A percentile compares a stretch with the other conserved stretches of the same genome.
phyloP scores from a whole-genome alignment of 202 grass and related monocot species.

The Schoenoplectus triqueter region DNA sequence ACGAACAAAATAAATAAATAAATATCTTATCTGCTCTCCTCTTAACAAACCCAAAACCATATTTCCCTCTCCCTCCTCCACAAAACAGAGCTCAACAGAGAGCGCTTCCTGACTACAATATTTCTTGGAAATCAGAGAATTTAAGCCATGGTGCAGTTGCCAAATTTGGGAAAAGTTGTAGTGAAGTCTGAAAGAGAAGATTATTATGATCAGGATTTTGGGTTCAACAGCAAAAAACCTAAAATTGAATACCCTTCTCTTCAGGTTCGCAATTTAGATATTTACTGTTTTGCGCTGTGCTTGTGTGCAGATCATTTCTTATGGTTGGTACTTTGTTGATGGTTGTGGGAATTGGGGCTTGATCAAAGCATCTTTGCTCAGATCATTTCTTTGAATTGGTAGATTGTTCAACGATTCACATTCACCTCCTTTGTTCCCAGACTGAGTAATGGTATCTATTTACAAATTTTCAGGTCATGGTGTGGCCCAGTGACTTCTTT shows the following conservation, averaged over 20 bases:
- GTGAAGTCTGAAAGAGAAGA: slow-evolving; percentile 47
- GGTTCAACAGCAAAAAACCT: slow-evolving; percentile 36
- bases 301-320: not conserved
- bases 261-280: slow-evolving; percentile 28
- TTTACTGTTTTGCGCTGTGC: not conserved
- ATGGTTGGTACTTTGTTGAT: not conserved
- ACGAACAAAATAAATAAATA: not conserved
- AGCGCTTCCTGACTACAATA: not conserved
- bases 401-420: not conserved
- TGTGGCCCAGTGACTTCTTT: not conserved
- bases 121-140: not conserved
- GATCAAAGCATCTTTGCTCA: not conserved
- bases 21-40: not conserved
- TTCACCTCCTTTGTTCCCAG: slow-evolving; percentile 1
- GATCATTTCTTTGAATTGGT: not conserved
- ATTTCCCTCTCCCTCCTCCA: slow-evolving; percentile 7
- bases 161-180: slow-evolving; percentile 45
- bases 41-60: not conserved
- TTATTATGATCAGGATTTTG: slow-evolving; percentile 39
- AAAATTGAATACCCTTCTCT: slow-evolving; percentile 18
- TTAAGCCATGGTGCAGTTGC: slow-evolving; percentile 47
- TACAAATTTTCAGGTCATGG: slow-evolving; percentile 22
- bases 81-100: not conserved
- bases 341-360: not conserved
- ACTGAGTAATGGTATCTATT: not conserved